phyloP scores from a whole-genome alignment of 768 basidiomycete species.

The Tephrocybe rancida region DNA sequence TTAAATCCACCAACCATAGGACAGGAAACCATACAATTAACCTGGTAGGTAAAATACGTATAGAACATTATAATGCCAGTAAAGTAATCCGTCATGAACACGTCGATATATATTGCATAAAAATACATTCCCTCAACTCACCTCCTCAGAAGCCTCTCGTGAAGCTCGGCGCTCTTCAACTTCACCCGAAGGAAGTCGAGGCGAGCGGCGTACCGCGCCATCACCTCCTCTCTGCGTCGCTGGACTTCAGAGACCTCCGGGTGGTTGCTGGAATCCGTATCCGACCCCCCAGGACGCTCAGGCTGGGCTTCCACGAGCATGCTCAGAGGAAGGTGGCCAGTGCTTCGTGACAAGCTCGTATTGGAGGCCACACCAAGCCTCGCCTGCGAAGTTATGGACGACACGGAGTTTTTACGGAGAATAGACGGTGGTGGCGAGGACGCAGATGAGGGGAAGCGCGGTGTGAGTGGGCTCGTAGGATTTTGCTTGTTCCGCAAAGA shows the following conservation, averaged over 20 bases:
- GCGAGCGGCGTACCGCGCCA: constrained; percentile 67
- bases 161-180: constrained; percentile 75
- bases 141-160: constrained; percentile 45
- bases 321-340: constrained; percentile 42
- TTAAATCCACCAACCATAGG: neutral
- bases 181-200: constrained; percentile 76
- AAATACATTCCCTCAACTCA: constrained; percentile 4
- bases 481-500: constrained; percentile 26
- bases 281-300: constrained; percentile 23
- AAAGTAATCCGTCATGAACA: constrained; percentile 1
- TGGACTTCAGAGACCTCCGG: constrained; percentile 65
- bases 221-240: constrained; percentile 64
- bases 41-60: neutral
- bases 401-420: constrained; percentile 49
- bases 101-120: constrained; percentile 2
- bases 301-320: constrained; percentile 25
- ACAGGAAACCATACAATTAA: neutral
- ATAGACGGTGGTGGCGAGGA: constrained; percentile 24
- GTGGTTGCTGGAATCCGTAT: constrained; percentile 24
- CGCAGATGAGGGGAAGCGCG: constrained; percentile 25
- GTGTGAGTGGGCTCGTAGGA: constrained; percentile 29
- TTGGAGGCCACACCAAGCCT: constrained; percentile 40
- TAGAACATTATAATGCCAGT: constrained; percentile 1
- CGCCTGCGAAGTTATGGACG: constrained; percentile 57
- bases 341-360: constrained; percentile 38